Evolutionary conservation across 192 early-diverging fungal species (phyloP).

Genomic region (Linnemannia hyalina): DNA sequence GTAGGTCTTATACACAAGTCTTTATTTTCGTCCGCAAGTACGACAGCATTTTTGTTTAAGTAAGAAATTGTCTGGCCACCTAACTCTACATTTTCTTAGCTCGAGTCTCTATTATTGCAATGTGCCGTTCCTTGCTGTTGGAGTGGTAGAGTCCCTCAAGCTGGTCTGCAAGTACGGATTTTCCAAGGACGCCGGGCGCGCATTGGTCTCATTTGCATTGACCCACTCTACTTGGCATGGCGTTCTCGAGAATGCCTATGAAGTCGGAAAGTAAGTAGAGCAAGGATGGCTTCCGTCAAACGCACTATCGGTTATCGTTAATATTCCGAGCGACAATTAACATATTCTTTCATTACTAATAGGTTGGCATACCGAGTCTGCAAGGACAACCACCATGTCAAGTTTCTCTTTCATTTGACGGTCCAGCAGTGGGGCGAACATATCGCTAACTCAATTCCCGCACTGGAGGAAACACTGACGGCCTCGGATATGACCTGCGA

Average conservation of each 20-base stretch:
- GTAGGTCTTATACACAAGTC: neutral
- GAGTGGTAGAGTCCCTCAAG: slow-evolving; percentile 30
- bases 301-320: too few species aligned
- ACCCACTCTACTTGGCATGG: slow-evolving; percentile 51
- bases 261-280: slow-evolving; percentile 37
- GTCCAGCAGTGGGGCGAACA: slow-evolving; percentile 56
- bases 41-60: neutral
- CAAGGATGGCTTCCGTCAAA: neutral
- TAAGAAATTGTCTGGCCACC: neutral
- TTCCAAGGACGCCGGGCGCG: slow-evolving; percentile 39
- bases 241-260: slow-evolving; percentile 46
- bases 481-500: slow-evolving; percentile 31
- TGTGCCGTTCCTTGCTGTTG: slow-evolving; percentile 44
- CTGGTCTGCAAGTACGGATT: slow-evolving; percentile 40
- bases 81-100: slow-evolving; percentile 1
- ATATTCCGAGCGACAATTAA: neutral
- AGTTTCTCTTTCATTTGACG: slow-evolving; percentile 41
- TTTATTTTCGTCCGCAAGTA: neutral
- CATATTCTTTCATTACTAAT: neutral
- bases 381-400: slow-evolving; percentile 43
- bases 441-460: slow-evolving; percentile 43
- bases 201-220: slow-evolving; percentile 40
- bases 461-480: slow-evolving; percentile 40
- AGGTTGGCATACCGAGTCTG: slow-evolving; percentile 35
- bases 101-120: slow-evolving; percentile 44